These are phyloP conservation scores for Yarrowia divulgata DNA, from an alignment of 805 yeast genomes.

Conservation along the genomic window DNA sequence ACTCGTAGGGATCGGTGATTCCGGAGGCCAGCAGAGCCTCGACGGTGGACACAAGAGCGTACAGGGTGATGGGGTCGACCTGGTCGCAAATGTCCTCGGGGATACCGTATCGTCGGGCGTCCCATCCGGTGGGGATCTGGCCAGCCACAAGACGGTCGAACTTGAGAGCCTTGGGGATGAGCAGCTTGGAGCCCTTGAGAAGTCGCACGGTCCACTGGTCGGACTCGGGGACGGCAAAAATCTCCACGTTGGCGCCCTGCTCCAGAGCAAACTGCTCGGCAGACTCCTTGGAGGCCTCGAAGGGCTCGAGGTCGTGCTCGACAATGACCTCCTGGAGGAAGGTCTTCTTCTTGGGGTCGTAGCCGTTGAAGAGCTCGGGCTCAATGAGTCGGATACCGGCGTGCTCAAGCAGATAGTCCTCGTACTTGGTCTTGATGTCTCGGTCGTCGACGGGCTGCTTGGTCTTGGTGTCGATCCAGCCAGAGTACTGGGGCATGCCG, in stretches of 20 bases:
- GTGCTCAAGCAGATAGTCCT: slow-evolving; percentile 85
- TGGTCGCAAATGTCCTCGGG: slow-evolving; percentile 90
- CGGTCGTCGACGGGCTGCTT: slow-evolving; percentile 92
- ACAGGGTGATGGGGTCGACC: slow-evolving; percentile 96
- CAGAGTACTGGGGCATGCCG: slow-evolving; percentile 79
- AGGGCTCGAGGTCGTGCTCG: slow-evolving; percentile 95
- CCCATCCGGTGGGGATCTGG: slow-evolving; percentile 99
- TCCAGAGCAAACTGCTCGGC: slow-evolving; percentile 93
- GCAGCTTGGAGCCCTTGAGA: slow-evolving; percentile 90
- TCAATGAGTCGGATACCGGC: slow-evolving; percentile 97
- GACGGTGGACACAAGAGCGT: slow-evolving; percentile 89
- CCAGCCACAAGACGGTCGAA: slow-evolving; percentile 71
- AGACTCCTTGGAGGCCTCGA: slow-evolving; percentile 92
- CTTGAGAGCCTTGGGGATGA: slow-evolving; percentile 85
- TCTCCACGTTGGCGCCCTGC: slow-evolving; percentile 93
- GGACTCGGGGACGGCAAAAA: slow-evolving; percentile 83
- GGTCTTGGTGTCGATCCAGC: slow-evolving; percentile 97
- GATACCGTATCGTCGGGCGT: slow-evolving; percentile 93
- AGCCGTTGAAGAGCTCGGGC: slow-evolving; percentile 92
- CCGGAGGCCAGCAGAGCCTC: slow-evolving; percentile 95
- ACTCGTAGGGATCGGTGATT: slow-evolving; percentile 97
- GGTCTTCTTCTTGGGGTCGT: slow-evolving; percentile 92
- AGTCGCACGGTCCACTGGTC: slow-evolving; percentile 92
- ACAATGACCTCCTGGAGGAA: slow-evolving; percentile 94
- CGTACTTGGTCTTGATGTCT: slow-evolving; percentile 92